Evolutionary conservation across 139 green algal species (phyloP).

Genomic region (Chlamydomonas sphaeroides): DNA sequence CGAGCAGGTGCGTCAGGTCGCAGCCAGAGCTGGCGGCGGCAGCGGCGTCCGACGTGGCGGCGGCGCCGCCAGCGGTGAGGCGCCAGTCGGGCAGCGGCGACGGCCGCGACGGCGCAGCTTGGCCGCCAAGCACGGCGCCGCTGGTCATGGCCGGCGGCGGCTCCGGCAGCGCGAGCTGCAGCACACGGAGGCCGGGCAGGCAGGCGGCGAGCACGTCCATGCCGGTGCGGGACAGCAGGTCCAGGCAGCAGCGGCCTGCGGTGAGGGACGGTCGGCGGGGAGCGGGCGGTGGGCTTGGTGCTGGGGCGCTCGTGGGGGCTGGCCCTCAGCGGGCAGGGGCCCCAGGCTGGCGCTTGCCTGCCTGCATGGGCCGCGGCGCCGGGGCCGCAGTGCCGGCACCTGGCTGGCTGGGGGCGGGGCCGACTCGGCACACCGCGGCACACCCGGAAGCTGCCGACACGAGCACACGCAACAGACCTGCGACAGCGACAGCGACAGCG

Average conservation of each 20-base stretch:
- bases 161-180: background rate
- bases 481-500: too few species aligned
- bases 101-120: background rate
- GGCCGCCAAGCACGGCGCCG: too few species aligned
- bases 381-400: background rate
- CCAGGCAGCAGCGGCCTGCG: background rate
- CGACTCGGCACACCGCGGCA: too few species aligned
- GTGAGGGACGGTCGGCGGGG: too few species aligned
- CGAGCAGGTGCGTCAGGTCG: background rate
- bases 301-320: background rate
- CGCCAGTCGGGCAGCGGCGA: background rate
- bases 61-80: background rate
- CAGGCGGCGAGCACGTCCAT: background rate
- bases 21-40: background rate
- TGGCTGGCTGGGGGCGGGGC: too few species aligned
- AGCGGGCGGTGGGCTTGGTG: background rate
- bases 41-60: background rate
- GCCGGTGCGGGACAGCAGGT: background rate
- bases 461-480: too few species aligned
- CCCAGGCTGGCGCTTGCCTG: too few species aligned
- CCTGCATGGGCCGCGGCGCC: too few species aligned
- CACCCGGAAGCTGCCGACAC: too few species aligned
- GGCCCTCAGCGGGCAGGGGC: too few species aligned
- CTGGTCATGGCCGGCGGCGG: too few species aligned
- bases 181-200: constrained; percentile 11